Percentiles rank a stretch among this genome's conserved stretches.
Conservation (phyloP, 2,329 filamentous ascomycete genomes). For the Boeremia lycopersici region DNA sequence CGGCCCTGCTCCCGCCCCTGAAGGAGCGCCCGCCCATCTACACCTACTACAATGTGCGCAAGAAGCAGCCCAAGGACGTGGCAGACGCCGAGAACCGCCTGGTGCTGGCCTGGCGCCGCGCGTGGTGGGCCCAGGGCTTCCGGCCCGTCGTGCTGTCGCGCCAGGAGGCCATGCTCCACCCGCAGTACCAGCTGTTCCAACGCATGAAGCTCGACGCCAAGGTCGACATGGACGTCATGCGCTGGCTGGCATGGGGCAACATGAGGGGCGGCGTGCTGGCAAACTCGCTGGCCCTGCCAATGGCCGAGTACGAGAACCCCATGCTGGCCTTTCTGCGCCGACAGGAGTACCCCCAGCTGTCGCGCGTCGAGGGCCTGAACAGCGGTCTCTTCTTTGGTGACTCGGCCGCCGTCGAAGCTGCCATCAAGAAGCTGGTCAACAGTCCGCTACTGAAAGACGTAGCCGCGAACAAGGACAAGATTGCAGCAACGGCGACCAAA, state of each 20-base stretch:
- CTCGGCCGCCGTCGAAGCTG: slow-evolving; percentile 55
- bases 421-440: slow-evolving; percentile 50
- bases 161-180: slow-evolving; percentile 82
- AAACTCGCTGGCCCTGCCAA: slow-evolving; percentile 81
- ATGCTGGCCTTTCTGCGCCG: slow-evolving; percentile 75
- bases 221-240: slow-evolving; percentile 67
- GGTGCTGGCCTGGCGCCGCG: slow-evolving; percentile 84
- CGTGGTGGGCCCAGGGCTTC: slow-evolving; percentile 96
- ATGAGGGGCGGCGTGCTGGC: slow-evolving; percentile 85
- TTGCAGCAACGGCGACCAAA: slow-evolving; percentile 60
- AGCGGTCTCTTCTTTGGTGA: slow-evolving; percentile 76
- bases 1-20: slow-evolving; percentile 81
- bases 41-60: slow-evolving; percentile 82
- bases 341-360: slow-evolving; percentile 75
- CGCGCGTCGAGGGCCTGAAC: slow-evolving; percentile 73
- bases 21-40: slow-evolving; percentile 75
- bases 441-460: slow-evolving; percentile 60
- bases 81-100: slow-evolving; percentile 78
- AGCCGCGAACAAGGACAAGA: slow-evolving; percentile 65
- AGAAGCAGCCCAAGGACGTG: slow-evolving; percentile 66
- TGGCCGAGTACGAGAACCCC: slow-evolving; percentile 75
- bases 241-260: slow-evolving; percentile 91
- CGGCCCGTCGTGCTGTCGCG: slow-evolving; percentile 79
- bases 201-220: slow-evolving; percentile 44
- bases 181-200: slow-evolving; percentile 74